These are phyloP conservation scores for Pelargonium nanum DNA, from an alignment of 345 rosid species.

Conservation along the genomic window DNA sequence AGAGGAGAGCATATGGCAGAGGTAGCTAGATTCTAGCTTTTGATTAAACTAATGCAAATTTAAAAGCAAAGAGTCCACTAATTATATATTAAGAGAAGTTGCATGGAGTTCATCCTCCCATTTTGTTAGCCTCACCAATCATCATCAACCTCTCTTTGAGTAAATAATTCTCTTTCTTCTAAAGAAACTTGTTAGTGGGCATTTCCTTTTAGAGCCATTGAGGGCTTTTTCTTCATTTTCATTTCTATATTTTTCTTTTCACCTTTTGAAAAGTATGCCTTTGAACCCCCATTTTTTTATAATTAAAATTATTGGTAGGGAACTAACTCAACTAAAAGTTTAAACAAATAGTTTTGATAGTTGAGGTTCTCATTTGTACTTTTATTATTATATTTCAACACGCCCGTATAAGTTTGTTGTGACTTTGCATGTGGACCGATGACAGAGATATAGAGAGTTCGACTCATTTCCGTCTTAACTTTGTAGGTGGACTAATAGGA, in stretches of 20 bases:
- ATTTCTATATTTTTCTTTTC: background rate
- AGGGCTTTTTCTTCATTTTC: slow-evolving; percentile 8
- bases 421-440: too few relatives aligned
- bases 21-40: slow-evolving; percentile 23
- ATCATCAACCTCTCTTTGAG: slow-evolving; percentile 22
- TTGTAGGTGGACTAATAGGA: too few relatives aligned
- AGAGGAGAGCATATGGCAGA: slow-evolving; percentile 19
- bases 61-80: slow-evolving; percentile 36
- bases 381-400: too few relatives aligned
- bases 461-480: too few relatives aligned
- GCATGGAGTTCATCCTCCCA: slow-evolving; percentile 54
- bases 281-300: slow-evolving; percentile 8
- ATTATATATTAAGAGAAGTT: slow-evolving; percentile 45
- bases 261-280: slow-evolving; percentile 10
- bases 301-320: slow-evolving; percentile 14
- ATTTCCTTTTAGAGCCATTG: slow-evolving; percentile 41
- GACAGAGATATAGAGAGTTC: too few relatives aligned
- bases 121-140: slow-evolving; percentile 39
- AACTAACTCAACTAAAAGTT: too few relatives aligned
- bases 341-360: too few relatives aligned
- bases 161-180: slow-evolving; percentile 17
- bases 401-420: too few relatives aligned
- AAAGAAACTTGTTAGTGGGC: slow-evolving; percentile 63
- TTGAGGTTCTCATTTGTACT: too few relatives aligned
- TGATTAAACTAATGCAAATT: slow-evolving; percentile 23